These are phyloP conservation scores for Claviceps purpurea DNA, from an alignment of 2,329 filamentous ascomycete genomes.

Conservation along the genomic window DNA sequence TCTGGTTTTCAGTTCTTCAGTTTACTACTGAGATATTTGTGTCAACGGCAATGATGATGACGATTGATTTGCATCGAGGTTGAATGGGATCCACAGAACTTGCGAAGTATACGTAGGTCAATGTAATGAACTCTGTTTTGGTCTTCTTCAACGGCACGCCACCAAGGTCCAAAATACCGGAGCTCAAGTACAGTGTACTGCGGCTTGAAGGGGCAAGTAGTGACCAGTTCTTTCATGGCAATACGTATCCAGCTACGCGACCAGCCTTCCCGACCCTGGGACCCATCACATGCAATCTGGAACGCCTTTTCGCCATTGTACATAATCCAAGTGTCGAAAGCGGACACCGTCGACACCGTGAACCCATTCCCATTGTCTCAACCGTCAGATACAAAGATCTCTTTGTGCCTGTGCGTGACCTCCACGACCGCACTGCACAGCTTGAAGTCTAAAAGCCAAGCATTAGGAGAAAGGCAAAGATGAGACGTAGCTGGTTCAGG, in stretches of 20 bases:
- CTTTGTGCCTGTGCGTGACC: conserved; percentile 65
- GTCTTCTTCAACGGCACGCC: background rate
- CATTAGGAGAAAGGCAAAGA: background rate
- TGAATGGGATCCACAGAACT: background rate
- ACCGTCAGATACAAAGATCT: conserved; percentile 57
- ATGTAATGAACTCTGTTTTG: background rate
- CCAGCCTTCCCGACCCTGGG: background rate
- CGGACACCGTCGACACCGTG: background rate
- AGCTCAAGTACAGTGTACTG: background rate
- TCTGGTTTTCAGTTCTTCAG: too few relatives aligned
- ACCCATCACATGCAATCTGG: background rate
- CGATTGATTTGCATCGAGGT: too few relatives aligned
- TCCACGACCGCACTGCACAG: conserved; percentile 72
- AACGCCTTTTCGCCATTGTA: background rate
- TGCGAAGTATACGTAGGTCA: background rate
- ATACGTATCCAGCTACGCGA: background rate
- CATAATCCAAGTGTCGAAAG: background rate
- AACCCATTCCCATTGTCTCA: conserved; percentile 1
- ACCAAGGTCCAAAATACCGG: background rate
- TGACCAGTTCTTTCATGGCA: background rate
- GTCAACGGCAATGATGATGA: too few relatives aligned
- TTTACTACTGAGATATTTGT: too few relatives aligned
- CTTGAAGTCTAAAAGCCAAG: conserved; percentile 47
- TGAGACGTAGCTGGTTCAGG: background rate
- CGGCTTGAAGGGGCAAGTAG: background rate